These are phyloP conservation scores for Lasiosphaeriaceae sp. DNA, from an alignment of 495 filamentous ascomycete genomes.

Conservation along the genomic window DNA sequence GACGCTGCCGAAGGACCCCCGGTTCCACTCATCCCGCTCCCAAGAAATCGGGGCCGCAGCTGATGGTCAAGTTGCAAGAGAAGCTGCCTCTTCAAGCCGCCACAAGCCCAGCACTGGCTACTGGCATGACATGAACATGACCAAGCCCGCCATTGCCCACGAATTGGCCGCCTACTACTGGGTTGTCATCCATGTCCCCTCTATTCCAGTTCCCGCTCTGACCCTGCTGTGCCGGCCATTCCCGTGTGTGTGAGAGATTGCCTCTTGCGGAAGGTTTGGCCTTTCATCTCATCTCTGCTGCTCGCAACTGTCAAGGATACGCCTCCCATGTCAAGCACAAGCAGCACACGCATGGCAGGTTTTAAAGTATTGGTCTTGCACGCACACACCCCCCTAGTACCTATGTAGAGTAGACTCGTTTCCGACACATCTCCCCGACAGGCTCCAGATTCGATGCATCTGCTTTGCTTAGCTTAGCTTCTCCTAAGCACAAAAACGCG, in stretches of 20 bases:
- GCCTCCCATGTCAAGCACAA: conserved; percentile 23
- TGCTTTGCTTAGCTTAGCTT: conserved; percentile 20
- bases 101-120: neutral
- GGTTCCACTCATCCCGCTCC: conserved; percentile 19
- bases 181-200: conserved; percentile 16
- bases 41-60: conserved; percentile 22
- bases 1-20: conserved; percentile 26
- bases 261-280: conserved; percentile 34
- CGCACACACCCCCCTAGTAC: no score
- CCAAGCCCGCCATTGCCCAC: conserved; percentile 23
- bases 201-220: conserved; percentile 17
- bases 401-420: no score
- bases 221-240: conserved; percentile 26
- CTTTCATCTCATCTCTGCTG: conserved; percentile 23
- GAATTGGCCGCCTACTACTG: conserved; percentile 18
- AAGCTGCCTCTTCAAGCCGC: conserved; percentile 22
- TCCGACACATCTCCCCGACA: conserved; percentile 28
- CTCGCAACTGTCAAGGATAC: conserved; percentile 19
- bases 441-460: conserved; percentile 12
- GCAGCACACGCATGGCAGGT: conserved; percentile 17
- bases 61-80: conserved; percentile 20
- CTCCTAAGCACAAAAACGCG: neutral
- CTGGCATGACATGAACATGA: conserved; percentile 31
- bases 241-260: conserved; percentile 29
- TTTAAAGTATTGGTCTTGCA: conserved; percentile 21